Evolutionary conservation across 805 yeast species (phyloP), one percentile per base, ranked within the genome.

Genomic region (Candida ascalaphidarum): DNA sequence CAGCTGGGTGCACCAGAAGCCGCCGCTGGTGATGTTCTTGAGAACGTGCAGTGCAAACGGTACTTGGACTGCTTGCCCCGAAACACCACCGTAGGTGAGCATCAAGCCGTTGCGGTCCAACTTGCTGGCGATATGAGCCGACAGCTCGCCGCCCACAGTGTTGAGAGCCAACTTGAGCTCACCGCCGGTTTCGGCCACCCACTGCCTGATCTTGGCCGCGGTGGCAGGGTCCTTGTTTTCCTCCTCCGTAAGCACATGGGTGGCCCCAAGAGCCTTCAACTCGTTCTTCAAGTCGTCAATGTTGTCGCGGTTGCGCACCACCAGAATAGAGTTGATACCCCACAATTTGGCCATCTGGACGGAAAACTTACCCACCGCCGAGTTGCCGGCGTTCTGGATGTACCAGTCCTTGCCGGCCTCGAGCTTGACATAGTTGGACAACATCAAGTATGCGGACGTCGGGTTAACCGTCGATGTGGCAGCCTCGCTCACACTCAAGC

Each of bases 1-100:
- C 33, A 61, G 52, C 25, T 43, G 74, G 9, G 54, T 51, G 24
- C 55, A 41, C 61, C 61, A 56, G 41, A 50, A 56, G 11, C 56
- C 45, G 12, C 30, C 40, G 17, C 51, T 39, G 11, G 50, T 42
- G 29, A 55, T 37, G 33, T 55, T 51, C 30, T 53, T 55, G 36
- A 41, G 52, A 32, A 56, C 45, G 29, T 53, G 61, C 6, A 37
- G 36, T 2, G 36, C 37, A 6, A 48, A 41, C 13, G 48, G 33
- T 39, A 37, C 51, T 28, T 22, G 33, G 11, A 41, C 26, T 9
- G 32, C 32, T 14, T 30, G 34, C 7, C 49, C 46, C 2, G 41
- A 30, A 20, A 40, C 18, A 2, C 30, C 33, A 4, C 62, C 62
- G 37, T 46, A 56, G n/a, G 56, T 44, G 7, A 44, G 50, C 18